phyloP scores from a whole-genome alignment of 495 filamentous ascomycete genomes.

The Talaromyces thailandensis region DNA sequence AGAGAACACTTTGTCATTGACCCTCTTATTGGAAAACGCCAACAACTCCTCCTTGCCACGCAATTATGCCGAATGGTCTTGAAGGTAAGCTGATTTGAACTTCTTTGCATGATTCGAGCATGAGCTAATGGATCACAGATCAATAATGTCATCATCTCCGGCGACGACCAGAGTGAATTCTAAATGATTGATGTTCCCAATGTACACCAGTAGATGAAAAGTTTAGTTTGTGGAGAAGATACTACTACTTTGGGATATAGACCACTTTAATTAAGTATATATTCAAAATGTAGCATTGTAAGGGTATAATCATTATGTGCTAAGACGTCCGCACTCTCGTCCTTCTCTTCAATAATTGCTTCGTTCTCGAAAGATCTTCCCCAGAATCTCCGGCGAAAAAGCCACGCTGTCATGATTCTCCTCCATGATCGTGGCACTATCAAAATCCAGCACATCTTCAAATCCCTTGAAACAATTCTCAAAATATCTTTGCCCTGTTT shows the following conservation, averaged over 20 bases:
- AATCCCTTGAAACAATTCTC: slow-evolving; percentile 19
- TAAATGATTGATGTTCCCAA: slow-evolving; percentile 33
- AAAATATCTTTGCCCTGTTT: slow-evolving; percentile 20
- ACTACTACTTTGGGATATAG: not conserved
- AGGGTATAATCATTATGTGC: not conserved
- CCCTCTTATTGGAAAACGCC: slow-evolving; percentile 92
- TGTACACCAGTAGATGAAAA: slow-evolving; percentile 41
- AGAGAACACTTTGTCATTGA: slow-evolving; percentile 95
- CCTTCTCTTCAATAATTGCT: not conserved
- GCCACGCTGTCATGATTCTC: slow-evolving; percentile 24
- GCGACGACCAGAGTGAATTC: slow-evolving; percentile 85
- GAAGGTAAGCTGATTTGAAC: slow-evolving; percentile 55
- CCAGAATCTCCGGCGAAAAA: slow-evolving; percentile 15
- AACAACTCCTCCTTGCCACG: slow-evolving; percentile 91
- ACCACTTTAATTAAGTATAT: not conserved
- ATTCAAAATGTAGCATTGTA: not conserved
- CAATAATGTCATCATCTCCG: slow-evolving; percentile 92
- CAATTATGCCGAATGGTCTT: slow-evolving; percentile 99
- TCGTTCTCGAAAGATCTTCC: slow-evolving; percentile 10
- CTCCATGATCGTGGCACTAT: slow-evolving; percentile 9
- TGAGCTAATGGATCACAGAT: slow-evolving; percentile 36
- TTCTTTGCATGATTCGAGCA: not conserved
- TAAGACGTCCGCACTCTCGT: not conserved
- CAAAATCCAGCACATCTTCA: slow-evolving; percentile 12
- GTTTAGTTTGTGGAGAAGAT: not conserved